phyloP scores from a whole-genome alignment of 2,329 filamentous ascomycete species.

The Trichoderma oligosporum region DNA sequence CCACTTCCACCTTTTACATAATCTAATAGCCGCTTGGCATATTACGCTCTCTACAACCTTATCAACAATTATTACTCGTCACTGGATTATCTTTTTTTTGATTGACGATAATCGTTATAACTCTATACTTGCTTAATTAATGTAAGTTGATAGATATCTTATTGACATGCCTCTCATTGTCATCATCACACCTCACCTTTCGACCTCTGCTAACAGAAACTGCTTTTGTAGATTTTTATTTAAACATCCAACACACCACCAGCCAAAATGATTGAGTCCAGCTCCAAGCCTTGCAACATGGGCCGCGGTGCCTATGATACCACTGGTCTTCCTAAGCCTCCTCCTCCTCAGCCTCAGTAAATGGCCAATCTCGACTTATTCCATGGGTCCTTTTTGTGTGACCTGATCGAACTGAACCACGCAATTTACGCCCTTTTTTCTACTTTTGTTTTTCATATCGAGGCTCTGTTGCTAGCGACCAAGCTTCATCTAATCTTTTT shows the following conservation, averaged over 20 bases:
- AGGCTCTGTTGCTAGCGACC: conserved; percentile 1
- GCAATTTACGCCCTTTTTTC: background rate
- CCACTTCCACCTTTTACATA: background rate
- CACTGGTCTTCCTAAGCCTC: conserved; percentile 47
- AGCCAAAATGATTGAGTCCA: conserved; percentile 37
- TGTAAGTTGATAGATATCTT: background rate
- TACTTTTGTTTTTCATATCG: background rate
- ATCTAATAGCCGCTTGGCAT: conserved; percentile 5
- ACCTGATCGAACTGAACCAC: background rate
- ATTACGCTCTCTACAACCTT: conserved; percentile 8
- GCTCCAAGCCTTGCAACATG: conserved; percentile 41
- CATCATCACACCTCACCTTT: background rate
- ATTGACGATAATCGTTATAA: background rate
- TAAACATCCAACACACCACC: conserved; percentile 16
- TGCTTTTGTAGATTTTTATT: background rate
- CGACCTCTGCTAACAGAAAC: background rate
- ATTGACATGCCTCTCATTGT: background rate
- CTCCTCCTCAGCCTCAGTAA: conserved; percentile 41
- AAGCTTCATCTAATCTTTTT: background rate
- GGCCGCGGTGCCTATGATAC: conserved; percentile 52
- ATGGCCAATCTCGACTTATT: background rate
- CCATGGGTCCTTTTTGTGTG: background rate
- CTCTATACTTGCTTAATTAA: background rate
- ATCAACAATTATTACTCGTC: background rate
- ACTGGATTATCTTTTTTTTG: background rate